Conservation (phyloP, 306 rosid species). For the Lathyrus oleraceus region DNA sequence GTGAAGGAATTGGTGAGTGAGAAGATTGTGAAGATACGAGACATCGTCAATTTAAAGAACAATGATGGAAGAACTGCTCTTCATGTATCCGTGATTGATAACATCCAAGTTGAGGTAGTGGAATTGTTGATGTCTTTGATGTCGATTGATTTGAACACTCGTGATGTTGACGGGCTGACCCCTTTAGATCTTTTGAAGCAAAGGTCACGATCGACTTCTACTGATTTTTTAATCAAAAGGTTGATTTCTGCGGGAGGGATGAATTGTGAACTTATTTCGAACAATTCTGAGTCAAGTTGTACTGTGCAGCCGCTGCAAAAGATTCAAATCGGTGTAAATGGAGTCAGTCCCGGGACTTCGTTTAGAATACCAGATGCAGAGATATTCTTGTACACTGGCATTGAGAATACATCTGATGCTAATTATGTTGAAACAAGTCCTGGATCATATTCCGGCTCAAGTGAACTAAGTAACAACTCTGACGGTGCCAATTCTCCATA, state of each 20-base stretch:
- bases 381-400: conserved; percentile 77
- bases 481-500: conserved; percentile 46
- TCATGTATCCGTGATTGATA: conserved; percentile 68
- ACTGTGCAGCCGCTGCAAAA: neutral
- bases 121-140: conserved; percentile 68
- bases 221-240: conserved; percentile 69
- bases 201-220: conserved; percentile 59
- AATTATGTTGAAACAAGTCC: conserved; percentile 46
- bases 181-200: conserved; percentile 78
- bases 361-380: conserved; percentile 91
- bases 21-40: conserved; percentile 41
- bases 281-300: neutral
- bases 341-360: conserved; percentile 80
- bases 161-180: conserved; percentile 71
- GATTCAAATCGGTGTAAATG: conserved; percentile 42
- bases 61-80: conserved; percentile 83
- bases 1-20: conserved; percentile 54
- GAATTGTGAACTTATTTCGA: neutral
- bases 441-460: conserved; percentile 46
- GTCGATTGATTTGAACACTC: conserved; percentile 62
- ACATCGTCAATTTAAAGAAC: conserved; percentile 67
- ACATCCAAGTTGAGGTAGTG: conserved; percentile 58
- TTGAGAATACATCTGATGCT: conserved; percentile 59
- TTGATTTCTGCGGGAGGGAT: conserved; percentile 69
- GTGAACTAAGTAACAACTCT: conserved; percentile 42